Percentiles rank a stretch among this genome's conserved stretches.
phyloP scores from a whole-genome alignment of 2,329 filamentous ascomycete species.

The Dactylonectria estremocensis region DNA sequence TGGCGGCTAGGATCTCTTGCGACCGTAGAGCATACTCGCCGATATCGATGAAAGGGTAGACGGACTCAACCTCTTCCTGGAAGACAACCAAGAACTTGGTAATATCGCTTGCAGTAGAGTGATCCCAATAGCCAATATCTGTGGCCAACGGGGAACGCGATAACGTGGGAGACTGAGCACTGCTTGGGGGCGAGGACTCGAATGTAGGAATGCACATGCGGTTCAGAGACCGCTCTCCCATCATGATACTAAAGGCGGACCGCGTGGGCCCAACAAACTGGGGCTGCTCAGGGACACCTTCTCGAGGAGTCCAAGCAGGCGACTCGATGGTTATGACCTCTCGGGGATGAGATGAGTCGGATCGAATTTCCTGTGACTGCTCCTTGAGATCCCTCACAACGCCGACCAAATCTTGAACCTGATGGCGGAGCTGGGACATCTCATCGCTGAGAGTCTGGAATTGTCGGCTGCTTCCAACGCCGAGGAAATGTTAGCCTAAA shows the following conservation, averaged over 20 bases:
- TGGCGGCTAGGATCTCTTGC: conserved; percentile 46
- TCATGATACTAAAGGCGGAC: conserved; percentile 53
- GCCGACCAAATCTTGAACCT: conserved; percentile 49
- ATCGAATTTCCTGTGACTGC: conserved; percentile 28
- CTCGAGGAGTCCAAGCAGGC: conserved; percentile 30
- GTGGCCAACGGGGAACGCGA: conserved; percentile 17
- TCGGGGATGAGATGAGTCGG: conserved; percentile 27
- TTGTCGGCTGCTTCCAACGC: neutral
- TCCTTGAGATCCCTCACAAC: conserved; percentile 47
- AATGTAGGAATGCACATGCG: conserved; percentile 53
- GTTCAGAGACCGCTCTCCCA: conserved; percentile 54
- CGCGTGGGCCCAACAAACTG: conserved; percentile 57
- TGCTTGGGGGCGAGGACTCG: conserved; percentile 46
- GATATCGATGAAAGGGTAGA: conserved; percentile 54
- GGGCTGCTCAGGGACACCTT: conserved; percentile 49
- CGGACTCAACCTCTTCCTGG: conserved; percentile 57
- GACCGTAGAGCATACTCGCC: conserved; percentile 45
- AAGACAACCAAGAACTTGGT: conserved; percentile 53
- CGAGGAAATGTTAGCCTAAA: conserved; percentile 13
- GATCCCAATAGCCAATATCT: conserved; percentile 44
- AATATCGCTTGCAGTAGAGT: conserved; percentile 45
- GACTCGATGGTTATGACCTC: conserved; percentile 31
- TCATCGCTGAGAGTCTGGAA: conserved; percentile 49
- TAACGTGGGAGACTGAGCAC: conserved; percentile 40
- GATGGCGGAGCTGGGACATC: conserved; percentile 49